Evolutionary conservation across 2,329 filamentous ascomycete genomes (phyloP), one percentile per base, ranked within the genome.

Genomic region (Alternaria burnsii): DNA sequence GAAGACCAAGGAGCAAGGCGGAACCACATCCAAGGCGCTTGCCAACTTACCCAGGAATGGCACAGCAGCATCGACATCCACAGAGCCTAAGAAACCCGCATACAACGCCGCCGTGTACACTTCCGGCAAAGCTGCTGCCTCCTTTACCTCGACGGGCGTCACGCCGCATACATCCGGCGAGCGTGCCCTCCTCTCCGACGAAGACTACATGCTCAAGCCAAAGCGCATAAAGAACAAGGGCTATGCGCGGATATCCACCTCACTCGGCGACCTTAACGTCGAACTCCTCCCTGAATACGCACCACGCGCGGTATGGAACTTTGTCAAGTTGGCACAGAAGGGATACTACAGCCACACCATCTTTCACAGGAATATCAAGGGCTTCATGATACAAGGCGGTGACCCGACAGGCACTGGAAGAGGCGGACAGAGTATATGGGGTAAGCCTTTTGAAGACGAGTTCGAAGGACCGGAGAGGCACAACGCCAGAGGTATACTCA

Each of bases 341-440:
- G 94, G 94, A 1, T 97, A 97, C 79, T 99, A 98, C 82, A 88
- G 88, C 52, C 87, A 87, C 65, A 89, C 97, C 2, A 79, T 86
- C 12, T 99, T 99, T 76, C 95, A 99, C 79, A 89, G 95, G 64
- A 97, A 96, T 76, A 97, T 99, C 71, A 89, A 89, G 59, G 92
- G 91, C 70, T 99, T 99, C 77, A 99, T 99, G 95, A 92, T 99
- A 40, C 95, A 99, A 78, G 94, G 94, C 43, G 95, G 95, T 38
- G 95, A 99, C 75, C 95, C 95, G 0, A 92, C 93, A 0, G 94
- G 94, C 1, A 97, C 93, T 0, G 95, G 95, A 1, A 87, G 92
- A 62, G 95, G 95, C n/a, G 95, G 95, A 0, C 83, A 88, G 50
- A 96, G 91, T 72, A 89, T 97, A 61, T 99, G 95, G 95, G 92